A percentile compares a stretch with the other conserved stretches of the same genome.
Evolutionary conservation across 139 green algal species (phyloP).

Genomic region (Axilococcus clingmanii): DNA sequence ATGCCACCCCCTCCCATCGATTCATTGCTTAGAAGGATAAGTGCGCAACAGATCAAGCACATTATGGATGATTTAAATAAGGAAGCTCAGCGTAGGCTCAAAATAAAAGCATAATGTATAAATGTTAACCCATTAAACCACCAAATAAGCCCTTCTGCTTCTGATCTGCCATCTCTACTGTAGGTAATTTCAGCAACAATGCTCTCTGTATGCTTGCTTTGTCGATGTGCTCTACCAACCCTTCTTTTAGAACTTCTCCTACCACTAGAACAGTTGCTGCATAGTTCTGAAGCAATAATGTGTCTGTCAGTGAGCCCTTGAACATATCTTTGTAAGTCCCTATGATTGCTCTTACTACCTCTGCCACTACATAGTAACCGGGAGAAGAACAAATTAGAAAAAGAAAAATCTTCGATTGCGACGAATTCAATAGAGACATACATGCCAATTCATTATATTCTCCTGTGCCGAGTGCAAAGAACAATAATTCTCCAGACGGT

Average conservation of each 20-base stretch:
- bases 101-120: neutral
- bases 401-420: neutral
- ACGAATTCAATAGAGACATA: constrained; percentile 18
- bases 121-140: neutral
- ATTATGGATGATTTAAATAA: constrained; percentile 37
- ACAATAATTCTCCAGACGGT: constrained; percentile 39
- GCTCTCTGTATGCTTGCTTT: constrained; percentile 16
- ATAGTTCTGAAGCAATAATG: constrained; percentile 22
- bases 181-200: constrained; percentile 11
- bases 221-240: constrained; percentile 16
- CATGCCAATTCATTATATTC: constrained; percentile 65
- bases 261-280: constrained; percentile 7
- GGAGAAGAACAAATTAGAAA: neutral
- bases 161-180: neutral
- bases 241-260: constrained; percentile 24
- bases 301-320: constrained; percentile 10
- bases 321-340: constrained; percentile 36
- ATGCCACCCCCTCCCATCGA: constrained; percentile 32
- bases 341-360: constrained; percentile 44
- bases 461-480: constrained; percentile 55
- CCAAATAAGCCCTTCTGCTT: neutral
- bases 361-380: constrained; percentile 40
- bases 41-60: constrained; percentile 20
- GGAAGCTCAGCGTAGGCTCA: constrained; percentile 28
- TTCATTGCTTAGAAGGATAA: constrained; percentile 38